Evolutionary conservation across 2,329 filamentous ascomycete species (phyloP).

Genomic region (Colletotrichum phormii): DNA sequence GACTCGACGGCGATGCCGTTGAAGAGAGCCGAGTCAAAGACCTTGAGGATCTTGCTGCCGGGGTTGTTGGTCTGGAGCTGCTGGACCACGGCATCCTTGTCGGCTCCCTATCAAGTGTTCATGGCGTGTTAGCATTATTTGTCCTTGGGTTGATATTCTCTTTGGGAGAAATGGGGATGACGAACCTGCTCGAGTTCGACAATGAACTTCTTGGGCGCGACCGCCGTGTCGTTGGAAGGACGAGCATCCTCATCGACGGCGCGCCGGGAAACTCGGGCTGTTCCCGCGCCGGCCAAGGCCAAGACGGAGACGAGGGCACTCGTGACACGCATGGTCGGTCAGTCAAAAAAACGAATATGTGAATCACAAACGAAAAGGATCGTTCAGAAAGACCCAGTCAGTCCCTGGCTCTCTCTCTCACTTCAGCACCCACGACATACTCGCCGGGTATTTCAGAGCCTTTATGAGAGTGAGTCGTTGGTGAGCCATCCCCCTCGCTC

Average conservation of each 20-base stretch:
- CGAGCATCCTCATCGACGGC: conserved; percentile 9
- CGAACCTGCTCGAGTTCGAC: conserved; percentile 29
- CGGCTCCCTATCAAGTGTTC: not conserved
- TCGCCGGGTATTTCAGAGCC: not conserved
- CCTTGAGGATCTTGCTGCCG: conserved; percentile 30
- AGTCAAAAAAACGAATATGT: not conserved
- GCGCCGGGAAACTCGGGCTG: conserved; percentile 21
- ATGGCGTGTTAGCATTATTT: not conserved
- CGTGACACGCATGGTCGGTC: conserved; percentile 22
- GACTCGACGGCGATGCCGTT: conserved; percentile 37
- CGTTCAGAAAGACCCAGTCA: not conserved
- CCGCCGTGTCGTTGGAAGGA: conserved; percentile 20
- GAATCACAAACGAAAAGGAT: not conserved
- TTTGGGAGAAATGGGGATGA: too few species aligned
- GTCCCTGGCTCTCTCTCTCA: not conserved
- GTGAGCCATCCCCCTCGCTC: not conserved
- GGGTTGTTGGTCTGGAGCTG: conserved; percentile 19
- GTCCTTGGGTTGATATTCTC: not conserved
- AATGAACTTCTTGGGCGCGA: conserved; percentile 35
- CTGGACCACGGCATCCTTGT: conserved; percentile 31
- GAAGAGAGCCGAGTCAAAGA: conserved; percentile 47
- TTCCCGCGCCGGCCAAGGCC: conserved; percentile 24
- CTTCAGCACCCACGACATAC: not conserved
- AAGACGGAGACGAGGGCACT: conserved; percentile 26
- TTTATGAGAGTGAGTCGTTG: conserved; percentile 1